These are phyloP conservation scores for Xanthoconium stramineum DNA, from an alignment of 768 basidiomycete species.

Conservation along the genomic window DNA sequence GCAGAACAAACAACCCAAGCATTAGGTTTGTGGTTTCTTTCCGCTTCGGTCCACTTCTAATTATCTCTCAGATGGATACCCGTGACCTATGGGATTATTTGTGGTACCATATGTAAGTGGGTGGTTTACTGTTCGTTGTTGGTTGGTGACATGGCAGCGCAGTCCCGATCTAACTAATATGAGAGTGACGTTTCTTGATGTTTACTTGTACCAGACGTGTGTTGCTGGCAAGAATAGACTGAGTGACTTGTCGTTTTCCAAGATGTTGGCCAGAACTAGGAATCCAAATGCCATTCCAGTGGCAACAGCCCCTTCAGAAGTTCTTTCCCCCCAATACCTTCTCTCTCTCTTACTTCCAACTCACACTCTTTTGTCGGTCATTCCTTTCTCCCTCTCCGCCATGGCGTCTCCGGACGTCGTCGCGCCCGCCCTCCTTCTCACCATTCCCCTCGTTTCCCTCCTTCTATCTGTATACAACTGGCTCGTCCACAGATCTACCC, in stretches of 20 bases:
- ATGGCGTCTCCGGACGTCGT: constrained; percentile 28
- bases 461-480: constrained; percentile 9
- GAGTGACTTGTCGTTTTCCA: constrained; percentile 11
- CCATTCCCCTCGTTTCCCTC: constrained; percentile 21
- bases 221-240: neutral
- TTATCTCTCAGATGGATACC: neutral
- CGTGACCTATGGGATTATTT: neutral
- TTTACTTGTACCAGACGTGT: neutral
- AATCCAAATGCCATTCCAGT: constrained; percentile 17
- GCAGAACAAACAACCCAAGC: neutral
- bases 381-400: constrained; percentile 11
- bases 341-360: constrained; percentile 2
- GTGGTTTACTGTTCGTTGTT: neutral
- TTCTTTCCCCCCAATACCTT: neutral
- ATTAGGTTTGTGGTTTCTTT: constrained; percentile 10
- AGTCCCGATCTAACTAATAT: neutral
- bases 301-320: neutral
- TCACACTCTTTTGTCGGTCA: constrained; percentile 18
- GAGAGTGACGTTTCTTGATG: neutral
- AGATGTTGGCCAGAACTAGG: constrained; percentile 12
- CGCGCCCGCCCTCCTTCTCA: constrained; percentile 25
- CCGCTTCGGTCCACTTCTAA: neutral
- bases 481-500: constrained; percentile 5
- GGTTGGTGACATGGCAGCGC: constrained; percentile 8
- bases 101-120: constrained; percentile 6